Conservation (phyloP, 495 filamentous ascomycete species). For the Annulohypoxylon moriforme region DNA sequence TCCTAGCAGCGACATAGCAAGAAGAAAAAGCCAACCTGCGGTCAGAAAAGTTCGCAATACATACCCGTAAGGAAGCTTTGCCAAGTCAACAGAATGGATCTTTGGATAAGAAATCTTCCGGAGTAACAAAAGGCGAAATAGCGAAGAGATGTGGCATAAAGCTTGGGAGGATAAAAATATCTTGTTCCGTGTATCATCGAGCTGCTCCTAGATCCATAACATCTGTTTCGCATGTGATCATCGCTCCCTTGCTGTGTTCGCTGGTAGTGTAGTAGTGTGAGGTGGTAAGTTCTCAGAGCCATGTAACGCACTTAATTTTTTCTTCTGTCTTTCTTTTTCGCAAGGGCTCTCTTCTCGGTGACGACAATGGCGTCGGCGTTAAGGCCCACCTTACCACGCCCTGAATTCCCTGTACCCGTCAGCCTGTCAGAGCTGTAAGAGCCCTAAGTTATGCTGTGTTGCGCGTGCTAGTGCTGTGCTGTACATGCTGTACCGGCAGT, state of each 20-base stretch:
- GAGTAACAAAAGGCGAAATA: background rate
- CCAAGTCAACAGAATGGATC: background rate
- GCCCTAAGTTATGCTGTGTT: background rate
- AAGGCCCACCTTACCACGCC: slow-evolving; percentile 27
- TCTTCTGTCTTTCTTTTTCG: background rate
- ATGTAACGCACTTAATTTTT: background rate
- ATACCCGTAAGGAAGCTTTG: background rate
- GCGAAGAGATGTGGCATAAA: slow-evolving; percentile 26
- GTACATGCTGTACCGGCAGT: background rate
- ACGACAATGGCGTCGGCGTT: slow-evolving; percentile 27
- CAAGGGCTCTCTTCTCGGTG: slow-evolving; percentile 22
- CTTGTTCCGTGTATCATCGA: slow-evolving; percentile 29
- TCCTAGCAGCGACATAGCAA: background rate
- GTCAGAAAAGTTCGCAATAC: background rate
- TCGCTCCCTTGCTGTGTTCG: background rate
- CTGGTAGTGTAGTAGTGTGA: background rate
- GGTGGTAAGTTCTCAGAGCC: too few relatives aligned
- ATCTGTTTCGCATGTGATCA: slow-evolving; percentile 42
- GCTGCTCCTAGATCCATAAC: slow-evolving; percentile 34
- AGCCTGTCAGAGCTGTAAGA: background rate
- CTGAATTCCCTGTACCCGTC: background rate
- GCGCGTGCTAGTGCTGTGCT: background rate
- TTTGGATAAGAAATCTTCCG: background rate
- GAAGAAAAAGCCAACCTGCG: background rate
- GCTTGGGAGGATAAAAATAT: slow-evolving; percentile 35